Percentiles rank a stretch among this genome's conserved stretches.
Conservation (phyloP, 2,329 filamentous ascomycete species). For the Colletotrichum chrysophilum region DNA sequence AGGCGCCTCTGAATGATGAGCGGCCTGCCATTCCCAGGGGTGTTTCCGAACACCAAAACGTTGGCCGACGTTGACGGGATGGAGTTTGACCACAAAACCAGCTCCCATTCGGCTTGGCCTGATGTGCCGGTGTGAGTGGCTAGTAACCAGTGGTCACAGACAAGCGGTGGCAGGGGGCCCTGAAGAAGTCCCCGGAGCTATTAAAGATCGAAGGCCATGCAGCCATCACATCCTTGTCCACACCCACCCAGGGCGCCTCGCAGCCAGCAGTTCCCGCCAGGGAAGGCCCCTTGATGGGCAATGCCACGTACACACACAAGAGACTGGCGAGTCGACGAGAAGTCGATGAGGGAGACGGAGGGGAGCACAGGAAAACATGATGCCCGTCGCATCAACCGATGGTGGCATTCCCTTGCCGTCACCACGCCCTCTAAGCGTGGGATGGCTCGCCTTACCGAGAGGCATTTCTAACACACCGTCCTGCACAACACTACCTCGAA, state of each 20-base stretch:
- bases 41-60: slow-evolving; percentile 20
- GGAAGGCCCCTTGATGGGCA: slow-evolving; percentile 20
- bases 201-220: slow-evolving; percentile 25
- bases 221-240: slow-evolving; percentile 21
- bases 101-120: slow-evolving; percentile 20
- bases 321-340: not conserved
- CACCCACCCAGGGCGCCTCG: slow-evolving; percentile 18
- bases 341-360: not conserved
- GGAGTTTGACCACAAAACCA: slow-evolving; percentile 19
- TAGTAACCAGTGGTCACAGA: slow-evolving; percentile 9
- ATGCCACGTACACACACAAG: slow-evolving; percentile 23
- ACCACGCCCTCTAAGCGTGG: not conserved
- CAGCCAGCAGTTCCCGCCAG: slow-evolving; percentile 20
- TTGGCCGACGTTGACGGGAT: slow-evolving; percentile 15
- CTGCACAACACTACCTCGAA: not conserved
- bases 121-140: slow-evolving; percentile 17
- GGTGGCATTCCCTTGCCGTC: not conserved
- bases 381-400: not conserved
- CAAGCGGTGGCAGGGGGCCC: slow-evolving; percentile 21
- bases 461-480: not conserved
- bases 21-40: slow-evolving; percentile 8
- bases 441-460: not conserved
- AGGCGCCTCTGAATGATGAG: not conserved
- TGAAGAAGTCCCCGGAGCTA: slow-evolving; percentile 25
- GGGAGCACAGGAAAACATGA: not conserved